Evolutionary conservation across 805 yeast genomes (phyloP), one percentile per base, ranked within the genome.

Genomic region (Brettanomyces sp.): DNA sequence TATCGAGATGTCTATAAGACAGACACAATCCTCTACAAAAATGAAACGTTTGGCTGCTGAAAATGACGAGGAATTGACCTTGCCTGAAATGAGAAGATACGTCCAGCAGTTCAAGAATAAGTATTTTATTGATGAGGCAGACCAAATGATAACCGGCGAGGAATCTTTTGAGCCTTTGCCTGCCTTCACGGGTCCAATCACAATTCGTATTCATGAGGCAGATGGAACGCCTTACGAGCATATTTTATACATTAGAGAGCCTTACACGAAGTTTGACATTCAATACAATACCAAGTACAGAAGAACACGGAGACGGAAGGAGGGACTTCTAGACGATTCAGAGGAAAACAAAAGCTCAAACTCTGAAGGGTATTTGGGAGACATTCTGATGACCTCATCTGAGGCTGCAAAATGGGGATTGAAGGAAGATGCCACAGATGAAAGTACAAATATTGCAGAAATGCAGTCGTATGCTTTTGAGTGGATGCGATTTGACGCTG

Each of bases 171-270:
- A 51, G 5, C 61, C 68, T 0, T 80, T 72, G 39, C 61, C 66
- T n/a, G 74, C 81, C 2, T 87, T 90, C 57, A 76, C 86, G 0
- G 99, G 99, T 0, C 96, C 98, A 0, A 87, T 93, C 85, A 93
- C 99, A 0, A 86, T 93, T 35, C 72, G 99, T 56, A 90, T 93
- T 35, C 99, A 93, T 60, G 99, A 93, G 58, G 95, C 96, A 0
- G 98, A 93, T 63, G 99, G 99, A 7, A 88, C 98, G 0, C 99
- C 99, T 0, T 93, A 93, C 59, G 99, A 93, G 58, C 99, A 93
- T 61, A 91, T 93, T 42, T 96, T 93, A 22, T 95, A 88, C 52
- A 68, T 93, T 44, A 86, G 88, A 55, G 97, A 91, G 39, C 76
- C 80, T 1, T 79, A 81, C 53, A 86, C 95, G 0, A 88, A 86